phyloP scores from a whole-genome alignment of 441 rosid genomes.

The Croton laevigatus region DNA sequence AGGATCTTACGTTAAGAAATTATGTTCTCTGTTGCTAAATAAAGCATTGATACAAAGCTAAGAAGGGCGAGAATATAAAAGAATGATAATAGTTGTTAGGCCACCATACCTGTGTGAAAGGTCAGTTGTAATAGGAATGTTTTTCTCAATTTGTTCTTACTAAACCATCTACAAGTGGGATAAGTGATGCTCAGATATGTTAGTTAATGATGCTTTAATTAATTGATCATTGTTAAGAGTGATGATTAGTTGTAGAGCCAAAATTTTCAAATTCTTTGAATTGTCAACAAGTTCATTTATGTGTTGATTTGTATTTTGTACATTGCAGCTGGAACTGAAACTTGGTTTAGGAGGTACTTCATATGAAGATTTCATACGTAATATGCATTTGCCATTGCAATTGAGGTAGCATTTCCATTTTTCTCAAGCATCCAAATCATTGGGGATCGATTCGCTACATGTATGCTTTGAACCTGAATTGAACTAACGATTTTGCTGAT shows the following conservation, averaged over 20 bases:
- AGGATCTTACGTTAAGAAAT: neutral
- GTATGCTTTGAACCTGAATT: slow-evolving; percentile 9
- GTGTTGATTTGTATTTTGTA: slow-evolving; percentile 11
- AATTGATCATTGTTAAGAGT: neutral
- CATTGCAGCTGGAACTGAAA: slow-evolving; percentile 80
- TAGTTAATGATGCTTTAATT: neutral
- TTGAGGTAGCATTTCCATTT: slow-evolving; percentile 53
- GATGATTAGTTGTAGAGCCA: neutral
- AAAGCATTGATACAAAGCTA: neutral
- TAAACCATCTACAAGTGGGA: neutral
- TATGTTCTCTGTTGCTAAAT: neutral
- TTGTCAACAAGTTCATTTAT: neutral
- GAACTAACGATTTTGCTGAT: slow-evolving; percentile 15
- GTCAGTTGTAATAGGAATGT: neutral
- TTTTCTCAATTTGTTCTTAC: neutral
- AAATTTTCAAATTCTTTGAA: neutral
- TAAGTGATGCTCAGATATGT: neutral
- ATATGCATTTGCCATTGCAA: slow-evolving; percentile 81
- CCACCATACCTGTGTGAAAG: too few species aligned
- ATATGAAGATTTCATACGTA: slow-evolving; percentile 82
- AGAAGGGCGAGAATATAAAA: neutral
- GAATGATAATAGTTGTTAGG: neutral
- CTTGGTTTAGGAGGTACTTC: slow-evolving; percentile 91
- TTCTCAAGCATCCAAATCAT: slow-evolving; percentile 8
- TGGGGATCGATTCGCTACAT: slow-evolving; percentile 3